Evolutionary conservation across 192 early-diverging fungal genomes (phyloP), one percentile per base, ranked within the genome.

Genomic region (Diversispora eburnea): DNA sequence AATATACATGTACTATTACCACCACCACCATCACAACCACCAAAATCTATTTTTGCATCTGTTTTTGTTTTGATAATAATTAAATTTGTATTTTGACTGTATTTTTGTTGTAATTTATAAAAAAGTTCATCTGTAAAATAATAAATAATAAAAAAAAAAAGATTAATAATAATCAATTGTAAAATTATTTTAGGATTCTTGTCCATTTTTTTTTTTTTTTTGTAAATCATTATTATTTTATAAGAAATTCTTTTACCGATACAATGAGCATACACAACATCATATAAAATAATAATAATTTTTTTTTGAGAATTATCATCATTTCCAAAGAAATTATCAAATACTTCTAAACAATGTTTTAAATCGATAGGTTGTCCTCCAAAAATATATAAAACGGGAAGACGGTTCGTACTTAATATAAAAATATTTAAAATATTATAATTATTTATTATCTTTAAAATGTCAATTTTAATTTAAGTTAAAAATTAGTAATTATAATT

Each of bases 361-460:
- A 87, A 45, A 76, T 94, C 94, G 1, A 97, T 68, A 3, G 86
- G 80, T 39, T 85, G 83, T 22, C 88, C 85, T 17, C 92, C 92
- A 85, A 97, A 97, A 4, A 94, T 91, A 67, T 93, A 97, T 12
- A 93, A 76, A 17, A 95, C 94, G 5, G 96, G 94, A 0, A 93
- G 77, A 1, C 88, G 89, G 33, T 92, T 87, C 17, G 93, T 88
- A 42, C 89, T 90, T 76, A 12, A 0, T 46, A 73, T 13, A 33
- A 33, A 33, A 33, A 33, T 33, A 33, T 33, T 33, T 33, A 33
- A 33, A 33, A 33, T 33, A 33, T 33, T 33, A 33, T 0, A 33
- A 33, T 33, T 33, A 33, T 33, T 33, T 33, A 33, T 33, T 33
- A 33, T 33, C 25, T 33, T 33, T 2, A 60, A 57, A 12, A 74